Conservation (phyloP, 306 rosid genomes). For the Dalbergia cochinchinensis region DNA sequence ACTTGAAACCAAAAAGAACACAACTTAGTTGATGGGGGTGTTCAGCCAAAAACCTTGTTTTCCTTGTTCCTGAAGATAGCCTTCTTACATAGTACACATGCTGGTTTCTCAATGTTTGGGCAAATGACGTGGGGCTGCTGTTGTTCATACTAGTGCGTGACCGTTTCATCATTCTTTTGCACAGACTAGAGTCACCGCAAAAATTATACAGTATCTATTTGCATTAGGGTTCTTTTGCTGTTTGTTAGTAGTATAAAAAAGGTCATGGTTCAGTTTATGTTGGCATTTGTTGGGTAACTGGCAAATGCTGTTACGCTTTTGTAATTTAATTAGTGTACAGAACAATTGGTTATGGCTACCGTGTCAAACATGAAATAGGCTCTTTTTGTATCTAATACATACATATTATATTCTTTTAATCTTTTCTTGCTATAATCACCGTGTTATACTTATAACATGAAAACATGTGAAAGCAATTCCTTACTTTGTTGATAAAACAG, state of each 20-base stretch:
- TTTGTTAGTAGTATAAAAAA: conserved; percentile 44
- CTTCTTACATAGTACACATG: conserved; percentile 39
- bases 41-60: conserved; percentile 24
- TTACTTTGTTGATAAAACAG: no score
- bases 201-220: conserved; percentile 42
- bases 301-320: conserved; percentile 55
- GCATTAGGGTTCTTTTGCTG: conserved; percentile 52
- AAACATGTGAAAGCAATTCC: no score
- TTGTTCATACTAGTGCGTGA: conserved; percentile 57
- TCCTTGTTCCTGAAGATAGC: conserved; percentile 48
- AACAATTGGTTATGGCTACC: conserved; percentile 55
- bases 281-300: conserved; percentile 55
- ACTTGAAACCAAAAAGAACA: conserved; percentile 71
- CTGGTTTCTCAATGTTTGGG: conserved; percentile 57
- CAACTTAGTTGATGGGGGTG: conserved; percentile 36
- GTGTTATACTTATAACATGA: neutral
- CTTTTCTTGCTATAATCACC: conserved; percentile 34
- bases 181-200: conserved; percentile 43
- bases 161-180: conserved; percentile 69
- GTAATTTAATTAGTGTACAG: conserved; percentile 69
- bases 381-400: conserved; percentile 51
- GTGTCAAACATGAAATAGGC: conserved; percentile 51
- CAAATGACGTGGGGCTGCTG: conserved; percentile 43
- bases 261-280: conserved; percentile 52
- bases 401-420: conserved; percentile 53